Percentiles rank a stretch among this genome's conserved stretches.
Evolutionary conservation across 2,329 filamentous ascomycete species (phyloP).

Genomic region (Sporothrix brunneoviolacea): DNA sequence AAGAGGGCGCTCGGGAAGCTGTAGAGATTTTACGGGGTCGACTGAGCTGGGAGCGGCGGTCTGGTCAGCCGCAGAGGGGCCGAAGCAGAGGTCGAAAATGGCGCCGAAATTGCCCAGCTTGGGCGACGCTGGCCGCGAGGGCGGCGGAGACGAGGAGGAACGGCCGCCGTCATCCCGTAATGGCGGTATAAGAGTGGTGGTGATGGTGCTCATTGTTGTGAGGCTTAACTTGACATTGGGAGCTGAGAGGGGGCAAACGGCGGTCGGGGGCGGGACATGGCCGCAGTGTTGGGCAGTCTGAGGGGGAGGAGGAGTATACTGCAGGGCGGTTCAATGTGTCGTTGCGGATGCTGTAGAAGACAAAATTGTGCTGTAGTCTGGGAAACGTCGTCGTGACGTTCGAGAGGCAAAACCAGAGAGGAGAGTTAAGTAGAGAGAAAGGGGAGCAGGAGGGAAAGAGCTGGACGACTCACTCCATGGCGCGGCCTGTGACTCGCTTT

Average conservation of each 20-base stretch:
- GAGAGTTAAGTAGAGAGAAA: too few species aligned
- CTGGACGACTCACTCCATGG: too few species aligned
- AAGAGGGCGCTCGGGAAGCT: neutral
- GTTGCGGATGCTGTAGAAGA: neutral
- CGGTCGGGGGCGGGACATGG: slow-evolving; percentile 15
- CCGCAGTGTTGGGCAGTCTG: slow-evolving; percentile 1
- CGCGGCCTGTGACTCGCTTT: slow-evolving; percentile 8
- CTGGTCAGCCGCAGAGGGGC: neutral
- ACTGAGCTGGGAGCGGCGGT: neutral
- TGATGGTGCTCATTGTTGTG: slow-evolving; percentile 7
- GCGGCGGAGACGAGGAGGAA: neutral
- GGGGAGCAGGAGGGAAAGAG: too few species aligned
- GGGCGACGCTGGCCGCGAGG: slow-evolving; percentile 5
- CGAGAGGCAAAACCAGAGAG: too few species aligned
- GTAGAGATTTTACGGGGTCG: slow-evolving; percentile 1
- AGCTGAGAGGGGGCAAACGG: slow-evolving; percentile 7
- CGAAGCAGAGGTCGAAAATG: slow-evolving; percentile 5
- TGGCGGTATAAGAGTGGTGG: neutral
- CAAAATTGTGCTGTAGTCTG: neutral
- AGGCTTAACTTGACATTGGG: slow-evolving; percentile 10
- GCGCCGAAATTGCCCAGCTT: slow-evolving; percentile 16
- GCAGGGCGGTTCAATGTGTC: neutral
- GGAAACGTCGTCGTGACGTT: too few species aligned
- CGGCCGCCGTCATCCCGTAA: neutral
- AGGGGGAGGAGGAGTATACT: neutral